Percentiles rank a stretch among this genome's conserved stretches.
These are phyloP conservation scores for Xylariaceae sp. DNA, from an alignment of 2,329 filamentous ascomycete species.

Conservation along the genomic window DNA sequence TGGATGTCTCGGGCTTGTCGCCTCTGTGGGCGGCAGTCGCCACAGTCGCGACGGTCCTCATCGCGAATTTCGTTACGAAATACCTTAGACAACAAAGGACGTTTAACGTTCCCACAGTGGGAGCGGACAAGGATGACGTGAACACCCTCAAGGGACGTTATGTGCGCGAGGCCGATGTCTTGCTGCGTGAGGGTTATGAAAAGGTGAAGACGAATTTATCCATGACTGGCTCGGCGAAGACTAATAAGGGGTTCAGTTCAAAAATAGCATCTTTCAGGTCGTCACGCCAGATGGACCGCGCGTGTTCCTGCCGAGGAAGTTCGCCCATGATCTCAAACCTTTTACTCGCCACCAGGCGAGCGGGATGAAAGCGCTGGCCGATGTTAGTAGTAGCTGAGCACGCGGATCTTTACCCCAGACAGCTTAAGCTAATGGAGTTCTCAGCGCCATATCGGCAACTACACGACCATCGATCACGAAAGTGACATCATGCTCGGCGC, in stretches of 20 bases:
- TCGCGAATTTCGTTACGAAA: constrained; percentile 15
- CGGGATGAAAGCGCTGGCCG: constrained; percentile 29
- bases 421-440: neutral
- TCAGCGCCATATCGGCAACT: constrained; percentile 28
- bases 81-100: constrained; percentile 13
- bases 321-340: constrained; percentile 26
- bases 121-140: constrained; percentile 18
- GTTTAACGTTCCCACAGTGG: constrained; percentile 23
- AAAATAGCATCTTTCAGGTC: constrained; percentile 28
- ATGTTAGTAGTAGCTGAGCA: constrained; percentile 20
- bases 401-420: neutral
- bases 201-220: constrained; percentile 3
- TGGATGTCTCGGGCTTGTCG: constrained; percentile 15
- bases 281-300: constrained; percentile 27
- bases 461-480: constrained; percentile 30
- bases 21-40: constrained; percentile 18
- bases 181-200: constrained; percentile 28
- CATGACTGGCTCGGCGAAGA: too few species aligned
- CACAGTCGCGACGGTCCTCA: constrained; percentile 11
- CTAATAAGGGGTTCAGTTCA: constrained; percentile 19
- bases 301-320: constrained; percentile 27
- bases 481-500: constrained; percentile 29
- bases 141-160: constrained; percentile 25
- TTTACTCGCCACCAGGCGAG: constrained; percentile 27
- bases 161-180: constrained; percentile 26